Conservation (phyloP, 1,284 basidiomycete genomes). For the Malassezia restricta region DNA sequence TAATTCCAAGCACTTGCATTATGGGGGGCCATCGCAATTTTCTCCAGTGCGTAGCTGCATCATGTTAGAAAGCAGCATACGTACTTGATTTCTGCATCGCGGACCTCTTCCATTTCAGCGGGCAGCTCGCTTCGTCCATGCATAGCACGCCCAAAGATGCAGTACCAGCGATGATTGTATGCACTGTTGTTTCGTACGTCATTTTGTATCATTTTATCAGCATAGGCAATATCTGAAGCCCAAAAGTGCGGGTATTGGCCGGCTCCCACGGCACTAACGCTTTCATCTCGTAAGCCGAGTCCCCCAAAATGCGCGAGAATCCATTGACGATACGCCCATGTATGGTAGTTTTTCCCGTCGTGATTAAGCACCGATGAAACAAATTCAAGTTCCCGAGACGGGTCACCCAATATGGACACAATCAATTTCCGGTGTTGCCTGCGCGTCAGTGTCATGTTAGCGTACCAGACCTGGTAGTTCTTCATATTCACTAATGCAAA, state of each 20-base stretch:
- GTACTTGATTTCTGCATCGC: slow-evolving; percentile 61
- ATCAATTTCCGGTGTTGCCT: slow-evolving; percentile 36
- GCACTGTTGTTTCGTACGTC: slow-evolving; percentile 93
- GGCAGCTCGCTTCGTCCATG: neutral
- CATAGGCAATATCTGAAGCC: slow-evolving; percentile 64
- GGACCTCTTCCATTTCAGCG: slow-evolving; percentile 43
- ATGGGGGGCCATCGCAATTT: slow-evolving; percentile 24
- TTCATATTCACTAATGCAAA: slow-evolving; percentile 38
- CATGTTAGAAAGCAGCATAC: slow-evolving; percentile 17
- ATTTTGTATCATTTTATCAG: slow-evolving; percentile 59
- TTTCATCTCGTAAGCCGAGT: neutral
- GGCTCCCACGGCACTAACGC: slow-evolving; percentile 3
- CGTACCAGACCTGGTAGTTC: slow-evolving; percentile 40
- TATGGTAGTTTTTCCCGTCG: slow-evolving; percentile 43
- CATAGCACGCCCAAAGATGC: slow-evolving; percentile 53
- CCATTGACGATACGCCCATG: slow-evolving; percentile 43
- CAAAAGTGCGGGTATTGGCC: slow-evolving; percentile 52
- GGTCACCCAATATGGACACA: slow-evolving; percentile 24
- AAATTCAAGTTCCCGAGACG: slow-evolving; percentile 28
- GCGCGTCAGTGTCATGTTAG: neutral
- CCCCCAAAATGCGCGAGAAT: slow-evolving; percentile 36
- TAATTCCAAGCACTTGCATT: slow-evolving; percentile 40
- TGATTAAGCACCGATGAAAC: slow-evolving; percentile 18
- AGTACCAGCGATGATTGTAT: slow-evolving; percentile 95
- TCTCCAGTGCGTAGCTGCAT: slow-evolving; percentile 18